phyloP scores from a whole-genome alignment of 805 yeast genomes.

The Schwanniomyces sp. region DNA sequence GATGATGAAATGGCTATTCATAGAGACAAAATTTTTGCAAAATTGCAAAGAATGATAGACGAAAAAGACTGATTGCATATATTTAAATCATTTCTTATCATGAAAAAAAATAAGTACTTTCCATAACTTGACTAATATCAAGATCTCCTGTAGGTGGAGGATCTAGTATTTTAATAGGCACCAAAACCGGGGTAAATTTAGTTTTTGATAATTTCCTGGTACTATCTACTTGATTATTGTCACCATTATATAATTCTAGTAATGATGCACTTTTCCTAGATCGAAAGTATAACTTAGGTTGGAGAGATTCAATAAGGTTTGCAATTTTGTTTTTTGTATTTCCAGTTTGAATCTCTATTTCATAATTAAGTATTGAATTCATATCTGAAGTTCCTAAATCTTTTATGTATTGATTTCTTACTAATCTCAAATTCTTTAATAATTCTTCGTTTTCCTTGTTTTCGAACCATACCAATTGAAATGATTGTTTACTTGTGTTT shows the following conservation, averaged over 20 bases:
- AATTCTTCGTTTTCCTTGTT: constrained; percentile 11
- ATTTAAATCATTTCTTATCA: constrained; percentile 10
- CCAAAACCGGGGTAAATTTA: constrained; percentile 24
- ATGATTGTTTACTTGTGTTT: constrained; percentile 19
- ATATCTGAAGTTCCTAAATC: neutral
- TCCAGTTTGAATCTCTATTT: constrained; percentile 8
- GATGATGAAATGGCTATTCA: constrained; percentile 64
- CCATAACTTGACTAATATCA: constrained; percentile 28
- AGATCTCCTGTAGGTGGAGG: constrained; percentile 32
- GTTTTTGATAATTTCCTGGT: neutral
- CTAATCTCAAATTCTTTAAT: constrained; percentile 1
- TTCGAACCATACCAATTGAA: constrained; percentile 34
- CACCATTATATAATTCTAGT: constrained; percentile 2
- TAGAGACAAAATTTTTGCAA: constrained; percentile 61
- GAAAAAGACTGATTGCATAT: constrained; percentile 17
- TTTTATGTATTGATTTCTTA: constrained; percentile 6
- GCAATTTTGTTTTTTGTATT: constrained; percentile 1
- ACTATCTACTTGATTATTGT: neutral
- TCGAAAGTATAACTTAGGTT: constrained; percentile 22
- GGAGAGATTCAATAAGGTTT: constrained; percentile 14
- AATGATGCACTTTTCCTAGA: constrained; percentile 3
- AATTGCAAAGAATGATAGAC: constrained; percentile 55
- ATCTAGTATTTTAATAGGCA: constrained; percentile 27
- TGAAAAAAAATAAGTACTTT: constrained; percentile 39
- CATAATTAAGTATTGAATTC: constrained; percentile 12